Conservation (phyloP, 1,139 yeast genomes). For the Ogataea hybrid region DNA sequence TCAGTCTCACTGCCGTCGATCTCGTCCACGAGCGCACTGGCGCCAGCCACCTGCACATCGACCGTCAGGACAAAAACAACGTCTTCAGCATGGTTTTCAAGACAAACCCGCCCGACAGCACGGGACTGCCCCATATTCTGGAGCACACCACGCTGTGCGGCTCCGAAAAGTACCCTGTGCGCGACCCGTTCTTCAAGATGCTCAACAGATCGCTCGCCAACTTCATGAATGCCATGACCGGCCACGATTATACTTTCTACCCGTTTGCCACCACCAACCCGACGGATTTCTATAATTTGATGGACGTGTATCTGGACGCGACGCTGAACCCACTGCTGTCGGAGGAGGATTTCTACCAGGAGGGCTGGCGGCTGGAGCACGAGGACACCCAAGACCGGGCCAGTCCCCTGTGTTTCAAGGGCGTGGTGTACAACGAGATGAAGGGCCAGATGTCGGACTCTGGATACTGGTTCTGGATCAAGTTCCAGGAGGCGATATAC, state of each 20-base stretch:
- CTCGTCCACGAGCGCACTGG: constrained; percentile 68
- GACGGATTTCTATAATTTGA: constrained; percentile 77
- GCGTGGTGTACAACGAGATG: constrained; percentile 98
- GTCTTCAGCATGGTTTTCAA: constrained; percentile 90
- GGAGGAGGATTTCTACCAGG: constrained; percentile 84
- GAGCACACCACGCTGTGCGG: constrained; percentile 98
- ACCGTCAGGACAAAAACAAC: constrained; percentile 75
- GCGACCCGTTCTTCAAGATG: constrained; percentile 98
- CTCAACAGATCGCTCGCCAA: constrained; percentile 83
- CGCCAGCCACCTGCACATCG: constrained; percentile 81
- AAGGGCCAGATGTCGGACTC: constrained; percentile 95
- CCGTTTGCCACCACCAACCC: constrained; percentile 94
- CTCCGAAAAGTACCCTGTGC: constrained; percentile 81
- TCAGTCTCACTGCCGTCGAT: constrained; percentile 75
- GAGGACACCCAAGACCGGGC: constrained; percentile 52
- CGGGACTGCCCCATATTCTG: constrained; percentile 94
- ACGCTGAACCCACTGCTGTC: constrained; percentile 80
- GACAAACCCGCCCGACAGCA: constrained; percentile 89
- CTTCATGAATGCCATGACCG: constrained; percentile 99
- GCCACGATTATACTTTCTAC: constrained; percentile 90
- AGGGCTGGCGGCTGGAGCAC: constrained; percentile 96
- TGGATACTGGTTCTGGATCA: constrained; percentile 78
- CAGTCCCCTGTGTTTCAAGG: constrained; percentile 75
- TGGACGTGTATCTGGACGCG: constrained; percentile 86
- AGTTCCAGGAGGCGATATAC: constrained; percentile 81